A percentile compares a stretch with the other conserved stretches of the same genome.
Conservation (phyloP, 2,329 filamentous ascomycete species). For the Arthrinium phaeospermum region DNA sequence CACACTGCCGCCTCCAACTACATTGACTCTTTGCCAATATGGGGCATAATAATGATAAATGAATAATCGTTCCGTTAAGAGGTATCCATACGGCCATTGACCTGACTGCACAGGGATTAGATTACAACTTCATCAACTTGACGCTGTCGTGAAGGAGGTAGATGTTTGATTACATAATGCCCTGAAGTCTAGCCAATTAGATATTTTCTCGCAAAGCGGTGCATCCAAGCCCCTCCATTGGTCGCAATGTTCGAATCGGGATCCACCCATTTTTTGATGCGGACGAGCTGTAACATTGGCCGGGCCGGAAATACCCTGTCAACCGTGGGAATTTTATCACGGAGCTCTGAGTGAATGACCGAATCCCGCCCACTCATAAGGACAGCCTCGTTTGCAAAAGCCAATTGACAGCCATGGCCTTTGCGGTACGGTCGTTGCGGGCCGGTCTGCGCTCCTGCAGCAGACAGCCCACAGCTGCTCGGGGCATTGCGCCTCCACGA, state of each 20-base stretch:
- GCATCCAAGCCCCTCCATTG: not conserved
- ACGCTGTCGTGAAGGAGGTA: not conserved
- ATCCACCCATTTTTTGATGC: not conserved
- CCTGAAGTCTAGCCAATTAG: not conserved
- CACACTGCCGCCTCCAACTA: too few species aligned
- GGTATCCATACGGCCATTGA: too few species aligned
- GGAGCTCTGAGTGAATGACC: constrained; percentile 16
- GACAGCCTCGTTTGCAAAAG: constrained; percentile 14
- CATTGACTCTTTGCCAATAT: too few species aligned
- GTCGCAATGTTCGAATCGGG: not conserved
- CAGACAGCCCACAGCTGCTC: constrained; percentile 32
- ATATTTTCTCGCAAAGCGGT: not conserved
- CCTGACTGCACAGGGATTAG: too few species aligned
- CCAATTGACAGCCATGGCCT: constrained; percentile 44
- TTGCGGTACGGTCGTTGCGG: constrained; percentile 47
- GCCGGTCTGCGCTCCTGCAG: constrained; percentile 44
- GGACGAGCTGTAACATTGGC: not conserved
- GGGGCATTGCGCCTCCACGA: constrained; percentile 27
- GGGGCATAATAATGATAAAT: too few species aligned
- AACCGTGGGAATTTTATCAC: constrained; percentile 22
- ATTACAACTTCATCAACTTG: not conserved
- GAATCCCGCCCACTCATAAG: constrained; percentile 21
- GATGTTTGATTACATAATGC: not conserved
- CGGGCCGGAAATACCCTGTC: constrained; percentile 19
- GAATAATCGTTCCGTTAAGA: too few species aligned